Base-by-base conservation (phyloP, 306 rosid genomes). In the Hylodesmum podocarpum region DNA sequence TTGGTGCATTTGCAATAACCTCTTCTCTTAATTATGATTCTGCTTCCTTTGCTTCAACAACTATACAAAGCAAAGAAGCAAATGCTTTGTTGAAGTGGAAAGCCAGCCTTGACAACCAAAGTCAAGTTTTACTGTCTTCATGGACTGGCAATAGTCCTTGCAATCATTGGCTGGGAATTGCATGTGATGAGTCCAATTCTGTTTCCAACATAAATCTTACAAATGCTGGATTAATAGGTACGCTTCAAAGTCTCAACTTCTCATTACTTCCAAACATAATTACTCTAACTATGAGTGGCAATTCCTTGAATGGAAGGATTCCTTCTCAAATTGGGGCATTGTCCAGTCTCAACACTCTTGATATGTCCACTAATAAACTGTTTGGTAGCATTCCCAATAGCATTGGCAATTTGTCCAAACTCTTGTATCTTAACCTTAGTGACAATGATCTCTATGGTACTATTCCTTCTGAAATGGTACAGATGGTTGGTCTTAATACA, bases 221-320 rank as follows among this genome's bases (percentile, higher is more conserved):
- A 2, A 19, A 0, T 14, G 0, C 72, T 43, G 78, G 59, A 1
- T 61, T 79, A 1, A 54, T 29, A 71, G 83, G 78, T 79, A 70
- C 66, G 0, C 78, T 79, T 49, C 22, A 63, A 58, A 71, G 1
- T 72, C 78, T 79, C 37, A 64, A 63, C 50, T 63, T 79, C 58
- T 63, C 74, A 0, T 50, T 55, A 5, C 53, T 79, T 41, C 55
- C 59, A 11, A 62, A 72, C 9, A 47, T 79, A 13, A 2, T 5
- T 10, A 2, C 2, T 63, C 5, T 79, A 18, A 4, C 14, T 51
- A 0, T 78, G 0, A n/a, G 51, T 1, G 0, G 5, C 25, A 80
- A 37, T 5, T 63, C 16, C 12, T 19, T 64, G 33, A 18, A 37
- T 19, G 70, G 50, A 21, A 39, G 4, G 14, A 78, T 78, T 31